Evolutionary conservation across 768 basidiomycete species (phyloP).

Genomic region (Lactifluus pinguis): DNA sequence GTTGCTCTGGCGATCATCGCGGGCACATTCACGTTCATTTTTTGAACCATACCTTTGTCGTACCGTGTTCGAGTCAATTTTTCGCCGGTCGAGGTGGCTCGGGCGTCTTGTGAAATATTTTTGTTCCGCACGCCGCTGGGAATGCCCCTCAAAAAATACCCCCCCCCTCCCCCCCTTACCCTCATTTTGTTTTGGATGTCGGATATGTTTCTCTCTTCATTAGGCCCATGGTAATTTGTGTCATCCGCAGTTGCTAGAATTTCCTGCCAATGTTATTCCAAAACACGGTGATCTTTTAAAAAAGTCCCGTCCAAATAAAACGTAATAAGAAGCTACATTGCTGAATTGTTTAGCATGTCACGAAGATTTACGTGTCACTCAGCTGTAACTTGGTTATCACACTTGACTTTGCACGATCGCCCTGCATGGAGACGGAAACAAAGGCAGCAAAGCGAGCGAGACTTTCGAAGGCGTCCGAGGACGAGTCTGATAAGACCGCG

Average conservation of each 20-base stretch:
- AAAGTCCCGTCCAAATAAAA: background rate
- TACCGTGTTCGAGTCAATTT: background rate
- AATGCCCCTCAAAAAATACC: background rate
- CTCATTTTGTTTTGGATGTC: too few relatives aligned
- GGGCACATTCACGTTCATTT: constrained; percentile 7
- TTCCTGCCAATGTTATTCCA: too few relatives aligned
- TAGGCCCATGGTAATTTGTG: too few relatives aligned
- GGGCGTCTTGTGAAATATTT: background rate
- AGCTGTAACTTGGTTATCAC: too few relatives aligned
- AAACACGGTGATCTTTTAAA: too few relatives aligned
- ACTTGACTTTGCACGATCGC: background rate
- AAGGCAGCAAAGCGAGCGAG: background rate
- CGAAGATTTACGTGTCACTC: background rate
- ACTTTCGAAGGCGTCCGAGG: background rate
- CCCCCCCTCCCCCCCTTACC: background rate
- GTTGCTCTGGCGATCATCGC: constrained; percentile 12
- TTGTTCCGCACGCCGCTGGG: background rate
- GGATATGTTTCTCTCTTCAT: too few relatives aligned
- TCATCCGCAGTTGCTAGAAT: too few relatives aligned
- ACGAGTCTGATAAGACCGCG: background rate
- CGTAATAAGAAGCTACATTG: background rate
- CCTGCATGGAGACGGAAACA: background rate
- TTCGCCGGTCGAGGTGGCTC: background rate
- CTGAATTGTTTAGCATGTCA: background rate
- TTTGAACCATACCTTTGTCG: background rate